Conservation (phyloP, 257 asterid species). For the Eustoma russellianum region DNA sequence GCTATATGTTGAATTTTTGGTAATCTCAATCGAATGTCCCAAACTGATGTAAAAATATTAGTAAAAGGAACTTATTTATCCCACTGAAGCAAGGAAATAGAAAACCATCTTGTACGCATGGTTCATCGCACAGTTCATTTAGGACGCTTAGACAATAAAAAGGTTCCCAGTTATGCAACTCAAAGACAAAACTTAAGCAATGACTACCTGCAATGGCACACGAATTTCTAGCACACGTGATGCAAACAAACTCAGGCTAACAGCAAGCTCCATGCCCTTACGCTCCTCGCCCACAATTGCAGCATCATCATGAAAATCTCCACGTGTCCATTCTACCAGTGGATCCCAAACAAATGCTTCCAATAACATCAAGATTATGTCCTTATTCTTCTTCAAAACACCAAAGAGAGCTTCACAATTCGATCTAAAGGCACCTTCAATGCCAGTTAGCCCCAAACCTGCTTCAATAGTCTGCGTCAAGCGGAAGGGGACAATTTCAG, state of each 20-base stretch:
- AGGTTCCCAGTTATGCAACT: too few species aligned
- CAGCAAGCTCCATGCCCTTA: conserved; percentile 99
- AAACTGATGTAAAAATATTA: not conserved
- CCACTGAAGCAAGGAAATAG: too few species aligned
- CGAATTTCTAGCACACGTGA: conserved; percentile 98
- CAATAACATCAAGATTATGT: conserved; percentile 75
- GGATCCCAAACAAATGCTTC: conserved; percentile 99
- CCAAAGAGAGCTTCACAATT: conserved; percentile 92
- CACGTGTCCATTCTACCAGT: conserved; percentile 98
- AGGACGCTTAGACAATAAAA: too few species aligned
- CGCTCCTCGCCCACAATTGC: conserved; percentile 99
- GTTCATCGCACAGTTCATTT: too few species aligned
- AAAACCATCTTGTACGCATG: too few species aligned
- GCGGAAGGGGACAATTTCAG: conserved; percentile 99
- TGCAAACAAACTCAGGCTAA: conserved; percentile 92
- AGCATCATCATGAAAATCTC: conserved; percentile 96
- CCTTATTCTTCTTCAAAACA: conserved; percentile 87
- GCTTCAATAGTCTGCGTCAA: conserved; percentile 95
- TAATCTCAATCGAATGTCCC: not conserved
- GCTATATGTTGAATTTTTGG: not conserved
- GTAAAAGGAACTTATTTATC: too few species aligned
- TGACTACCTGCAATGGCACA: conserved; percentile 85
- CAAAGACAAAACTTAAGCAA: not conserved
- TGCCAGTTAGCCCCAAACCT: conserved; percentile 89
- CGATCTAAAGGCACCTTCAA: conserved; percentile 91